These are phyloP conservation scores for Coccinonectria pachysandricola DNA, from an alignment of 2,329 filamentous ascomycete genomes.

Conservation along the genomic window DNA sequence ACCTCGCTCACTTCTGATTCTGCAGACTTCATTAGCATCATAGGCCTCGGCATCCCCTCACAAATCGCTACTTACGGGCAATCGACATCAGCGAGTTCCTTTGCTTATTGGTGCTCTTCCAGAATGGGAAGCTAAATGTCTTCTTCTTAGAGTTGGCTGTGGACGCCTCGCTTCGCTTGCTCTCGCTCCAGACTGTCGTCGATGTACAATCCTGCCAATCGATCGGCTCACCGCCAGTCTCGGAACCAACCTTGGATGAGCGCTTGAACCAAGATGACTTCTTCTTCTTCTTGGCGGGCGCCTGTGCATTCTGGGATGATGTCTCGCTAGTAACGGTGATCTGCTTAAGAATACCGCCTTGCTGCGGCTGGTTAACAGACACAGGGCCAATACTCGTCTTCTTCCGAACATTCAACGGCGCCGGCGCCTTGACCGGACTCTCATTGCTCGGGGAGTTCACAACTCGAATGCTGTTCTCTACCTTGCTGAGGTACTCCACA, in stretches of 20 bases:
- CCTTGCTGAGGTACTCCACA: conserved; percentile 35
- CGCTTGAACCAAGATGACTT: conserved; percentile 43
- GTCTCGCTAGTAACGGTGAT: conserved; percentile 10
- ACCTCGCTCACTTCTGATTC: conserved; percentile 6
- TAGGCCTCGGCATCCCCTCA: background rate
- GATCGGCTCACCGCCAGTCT: conserved; percentile 11
- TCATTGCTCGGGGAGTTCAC: conserved; percentile 37
- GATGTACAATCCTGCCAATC: conserved; percentile 20
- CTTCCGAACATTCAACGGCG: conserved; percentile 33
- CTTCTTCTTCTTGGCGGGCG: conserved; percentile 33
- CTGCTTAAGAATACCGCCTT: conserved; percentile 1
- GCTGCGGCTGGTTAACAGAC: conserved; percentile 12
- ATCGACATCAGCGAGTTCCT: conserved; percentile 35
- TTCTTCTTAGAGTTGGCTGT: conserved; percentile 46
- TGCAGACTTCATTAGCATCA: conserved; percentile 4
- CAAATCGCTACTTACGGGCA: conserved; percentile 27
- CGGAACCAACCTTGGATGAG: conserved; percentile 27
- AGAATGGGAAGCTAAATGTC: conserved; percentile 44
- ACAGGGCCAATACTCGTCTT: too few relatives aligned
- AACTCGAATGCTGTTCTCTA: conserved; percentile 43
- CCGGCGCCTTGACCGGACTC: conserved; percentile 25
- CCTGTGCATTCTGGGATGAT: conserved; percentile 9
- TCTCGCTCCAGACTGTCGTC: conserved; percentile 14
- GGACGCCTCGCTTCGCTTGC: conserved; percentile 14
- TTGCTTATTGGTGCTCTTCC: conserved; percentile 39